Conservation (phyloP, 2,329 filamentous ascomycete species). For the Akanthomyces uredinophilus region DNA sequence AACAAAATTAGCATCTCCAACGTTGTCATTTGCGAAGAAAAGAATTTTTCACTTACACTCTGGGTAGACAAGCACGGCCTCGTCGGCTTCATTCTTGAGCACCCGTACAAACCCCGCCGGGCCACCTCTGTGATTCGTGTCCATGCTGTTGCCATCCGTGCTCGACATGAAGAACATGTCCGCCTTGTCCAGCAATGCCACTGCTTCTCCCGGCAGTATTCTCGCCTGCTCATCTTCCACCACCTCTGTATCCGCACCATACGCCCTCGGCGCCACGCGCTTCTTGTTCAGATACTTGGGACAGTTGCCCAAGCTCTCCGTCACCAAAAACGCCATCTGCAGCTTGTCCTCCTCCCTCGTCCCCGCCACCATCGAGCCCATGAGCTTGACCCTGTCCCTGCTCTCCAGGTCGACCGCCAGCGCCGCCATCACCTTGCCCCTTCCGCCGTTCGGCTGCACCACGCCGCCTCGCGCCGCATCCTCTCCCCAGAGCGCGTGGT, state of each 20-base stretch:
- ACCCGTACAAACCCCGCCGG: slow-evolving; percentile 68
- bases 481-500: slow-evolving; percentile 52
- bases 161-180: slow-evolving; percentile 79
- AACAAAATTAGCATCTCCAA: slow-evolving; percentile 15
- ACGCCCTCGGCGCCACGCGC: slow-evolving; percentile 42
- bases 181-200: slow-evolving; percentile 55
- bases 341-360: slow-evolving; percentile 40
- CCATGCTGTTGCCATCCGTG: slow-evolving; percentile 64
- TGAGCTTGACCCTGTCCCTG: slow-evolving; percentile 68
- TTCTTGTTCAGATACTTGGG: slow-evolving; percentile 84
- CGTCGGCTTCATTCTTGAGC: slow-evolving; percentile 46
- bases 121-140: slow-evolving; percentile 78
- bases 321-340: slow-evolving; percentile 61
- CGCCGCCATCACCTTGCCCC: slow-evolving; percentile 37
- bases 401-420: slow-evolving; percentile 51
- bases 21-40: neutral
- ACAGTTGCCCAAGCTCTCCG: slow-evolving; percentile 74
- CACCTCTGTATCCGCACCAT: slow-evolving; percentile 45
- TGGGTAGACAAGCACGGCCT: slow-evolving; percentile 61
- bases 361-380: slow-evolving; percentile 63
- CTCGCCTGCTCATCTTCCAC: slow-evolving; percentile 30
- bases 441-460: slow-evolving; percentile 34
- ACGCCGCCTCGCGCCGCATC: slow-evolving; percentile 22
- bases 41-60: slow-evolving; percentile 48
- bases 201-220: slow-evolving; percentile 47